Conservation (phyloP, 2,329 filamentous ascomycete genomes). For the Venturia oleaginea region DNA sequence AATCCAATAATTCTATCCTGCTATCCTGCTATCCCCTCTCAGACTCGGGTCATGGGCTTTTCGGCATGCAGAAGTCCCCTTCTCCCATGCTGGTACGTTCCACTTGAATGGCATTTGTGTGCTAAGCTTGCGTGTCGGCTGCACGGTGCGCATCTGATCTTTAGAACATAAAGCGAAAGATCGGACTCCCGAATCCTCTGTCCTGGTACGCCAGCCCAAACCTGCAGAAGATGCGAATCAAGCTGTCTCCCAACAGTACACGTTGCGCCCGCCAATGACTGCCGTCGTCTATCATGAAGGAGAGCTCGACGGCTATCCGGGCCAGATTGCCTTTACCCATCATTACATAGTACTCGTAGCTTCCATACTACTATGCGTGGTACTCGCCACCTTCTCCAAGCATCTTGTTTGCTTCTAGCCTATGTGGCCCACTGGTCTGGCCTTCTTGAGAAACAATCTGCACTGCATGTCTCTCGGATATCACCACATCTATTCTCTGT, state of each 20-base stretch:
- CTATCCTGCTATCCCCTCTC: too few species aligned
- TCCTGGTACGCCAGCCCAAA: background rate
- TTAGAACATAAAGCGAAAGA: too few species aligned
- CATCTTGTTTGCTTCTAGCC: slow-evolving; percentile 3
- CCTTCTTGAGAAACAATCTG: slow-evolving; percentile 6
- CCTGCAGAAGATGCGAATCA: background rate
- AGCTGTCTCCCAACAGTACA: background rate
- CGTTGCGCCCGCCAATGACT: background rate
- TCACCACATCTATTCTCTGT: background rate
- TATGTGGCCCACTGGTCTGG: slow-evolving; percentile 1
- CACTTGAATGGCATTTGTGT: too few species aligned
- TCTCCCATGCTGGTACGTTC: background rate
- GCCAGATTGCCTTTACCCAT: background rate
- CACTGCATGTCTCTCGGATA: slow-evolving; percentile 5
- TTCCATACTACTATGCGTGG: background rate
- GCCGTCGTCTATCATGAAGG: background rate
- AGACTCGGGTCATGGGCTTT: background rate
- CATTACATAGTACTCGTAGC: background rate
- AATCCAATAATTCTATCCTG: too few species aligned
- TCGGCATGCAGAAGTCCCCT: background rate
- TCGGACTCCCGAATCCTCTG: too few species aligned
- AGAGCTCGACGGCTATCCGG: background rate
- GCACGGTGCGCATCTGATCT: background rate
- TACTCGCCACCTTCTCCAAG: background rate
- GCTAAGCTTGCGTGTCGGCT: background rate